A percentile compares a stretch with the other conserved stretches of the same genome.
Conservation (phyloP, 129 eudicot genomes). For the Centella asiatica region DNA sequence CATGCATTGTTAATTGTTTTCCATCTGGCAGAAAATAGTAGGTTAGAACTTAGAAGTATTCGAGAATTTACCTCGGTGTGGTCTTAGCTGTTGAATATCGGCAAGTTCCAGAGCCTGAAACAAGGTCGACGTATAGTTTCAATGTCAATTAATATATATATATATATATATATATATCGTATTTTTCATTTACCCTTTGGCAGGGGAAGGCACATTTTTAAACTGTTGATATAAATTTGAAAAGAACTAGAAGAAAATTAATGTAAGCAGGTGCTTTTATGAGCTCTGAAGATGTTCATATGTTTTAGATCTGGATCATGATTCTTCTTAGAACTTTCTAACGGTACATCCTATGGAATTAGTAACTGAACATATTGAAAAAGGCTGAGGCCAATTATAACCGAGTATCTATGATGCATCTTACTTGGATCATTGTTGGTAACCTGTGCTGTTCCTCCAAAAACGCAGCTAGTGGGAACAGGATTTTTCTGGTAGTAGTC, state of each 20-base stretch:
- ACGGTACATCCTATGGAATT: background rate
- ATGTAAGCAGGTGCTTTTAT: background rate
- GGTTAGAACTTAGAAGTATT: background rate
- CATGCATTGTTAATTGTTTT: constrained; percentile 15
- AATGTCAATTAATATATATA: background rate
- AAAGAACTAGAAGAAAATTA: too few relatives aligned
- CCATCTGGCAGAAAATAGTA: background rate
- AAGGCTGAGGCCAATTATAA: background rate
- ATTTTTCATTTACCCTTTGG: background rate
- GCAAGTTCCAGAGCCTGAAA: constrained; percentile 71
- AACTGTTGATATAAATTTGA: background rate
- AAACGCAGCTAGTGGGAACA: constrained; percentile 72
- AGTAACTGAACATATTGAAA: background rate
- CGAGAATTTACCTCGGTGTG: constrained; percentile 31
- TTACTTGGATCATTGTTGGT: constrained; percentile 85
- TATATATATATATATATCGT: background rate
- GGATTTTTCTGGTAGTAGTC: constrained; percentile 90
- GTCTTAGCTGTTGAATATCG: constrained; percentile 39
- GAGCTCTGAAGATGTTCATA: too few relatives aligned
- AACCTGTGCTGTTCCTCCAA: constrained; percentile 90
- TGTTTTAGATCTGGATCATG: too few relatives aligned
- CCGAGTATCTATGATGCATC: constrained; percentile 8
- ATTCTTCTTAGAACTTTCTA: too few relatives aligned
- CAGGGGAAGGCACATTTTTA: background rate
- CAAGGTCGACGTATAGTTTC: background rate